Percentiles rank a stretch among this genome's conserved stretches.
These are phyloP conservation scores for Metroxylon sagu DNA, from an alignment of 176 grass and related monocot genomes.

Conservation along the genomic window DNA sequence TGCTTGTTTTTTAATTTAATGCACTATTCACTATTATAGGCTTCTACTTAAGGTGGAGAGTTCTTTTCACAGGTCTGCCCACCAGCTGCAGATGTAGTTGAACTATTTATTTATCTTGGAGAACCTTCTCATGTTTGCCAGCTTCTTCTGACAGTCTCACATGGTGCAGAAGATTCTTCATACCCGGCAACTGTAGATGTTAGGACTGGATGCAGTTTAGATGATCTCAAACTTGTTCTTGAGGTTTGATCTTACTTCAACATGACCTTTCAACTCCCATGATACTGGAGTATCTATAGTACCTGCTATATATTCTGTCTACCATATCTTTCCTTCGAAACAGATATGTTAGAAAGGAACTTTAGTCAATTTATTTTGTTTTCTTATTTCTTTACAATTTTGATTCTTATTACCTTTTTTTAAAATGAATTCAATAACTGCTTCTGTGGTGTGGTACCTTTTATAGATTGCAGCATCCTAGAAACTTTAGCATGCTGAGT, in stretches of 20 bases:
- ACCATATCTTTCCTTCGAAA: no score
- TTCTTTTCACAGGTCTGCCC: constrained; percentile 74
- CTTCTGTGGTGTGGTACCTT: no score
- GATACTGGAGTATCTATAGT: no score
- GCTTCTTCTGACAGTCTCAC: constrained; percentile 86
- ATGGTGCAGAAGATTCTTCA: constrained; percentile 71
- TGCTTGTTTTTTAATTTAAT: constrained; percentile 9
- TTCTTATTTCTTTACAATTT: no score
- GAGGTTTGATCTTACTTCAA: constrained; percentile 42
- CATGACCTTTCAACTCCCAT: no score
- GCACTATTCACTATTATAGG: background rate
- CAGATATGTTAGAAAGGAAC: no score
- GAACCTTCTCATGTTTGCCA: constrained; percentile 85
- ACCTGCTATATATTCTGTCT: no score
- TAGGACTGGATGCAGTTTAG: constrained; percentile 82
- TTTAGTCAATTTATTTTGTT: no score
- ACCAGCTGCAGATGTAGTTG: constrained; percentile 83
- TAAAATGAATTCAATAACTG: no score
- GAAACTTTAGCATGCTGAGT: no score
- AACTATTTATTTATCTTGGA: constrained; percentile 91
- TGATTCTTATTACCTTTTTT: no score
- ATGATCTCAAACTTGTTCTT: constrained; percentile 83
- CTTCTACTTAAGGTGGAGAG: constrained; percentile 3
- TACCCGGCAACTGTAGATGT: constrained; percentile 81
- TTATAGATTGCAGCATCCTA: no score